phyloP scores from a whole-genome alignment of 331 rosid species.

The Quercus phellos region DNA sequence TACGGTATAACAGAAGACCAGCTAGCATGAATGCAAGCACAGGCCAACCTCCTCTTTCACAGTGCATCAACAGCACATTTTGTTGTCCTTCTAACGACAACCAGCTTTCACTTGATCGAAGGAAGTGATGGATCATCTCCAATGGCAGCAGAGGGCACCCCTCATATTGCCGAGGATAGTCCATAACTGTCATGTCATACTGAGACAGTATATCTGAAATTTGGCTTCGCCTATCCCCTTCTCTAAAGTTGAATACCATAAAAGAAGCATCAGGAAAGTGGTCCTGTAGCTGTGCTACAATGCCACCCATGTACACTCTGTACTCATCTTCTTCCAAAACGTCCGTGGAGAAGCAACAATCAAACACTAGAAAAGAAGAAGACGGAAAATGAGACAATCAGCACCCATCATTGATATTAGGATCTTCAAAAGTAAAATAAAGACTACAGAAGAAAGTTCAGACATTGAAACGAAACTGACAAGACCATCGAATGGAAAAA shows the following conservation, averaged over 20 bases:
- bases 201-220: conserved; percentile 83
- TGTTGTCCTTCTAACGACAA: conserved; percentile 94
- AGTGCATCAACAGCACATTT: conserved; percentile 94
- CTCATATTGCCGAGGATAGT: conserved; percentile 94
- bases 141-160: conserved; percentile 85
- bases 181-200: conserved; percentile 99
- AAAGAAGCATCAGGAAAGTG: conserved; percentile 95
- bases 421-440: background rate
- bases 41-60: conserved; percentile 99
- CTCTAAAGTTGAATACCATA: conserved; percentile 98
- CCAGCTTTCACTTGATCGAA: conserved; percentile 98
- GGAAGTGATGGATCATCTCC: conserved; percentile 98
- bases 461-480: background rate
- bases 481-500: background rate
- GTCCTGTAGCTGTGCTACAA: conserved; percentile 88
- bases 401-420: background rate
- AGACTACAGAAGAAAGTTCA: background rate
- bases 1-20: conserved; percentile 81
- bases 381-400: conserved; percentile 1
- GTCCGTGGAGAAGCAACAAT: conserved; percentile 95
- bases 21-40: conserved; percentile 98
- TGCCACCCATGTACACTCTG: conserved; percentile 80
- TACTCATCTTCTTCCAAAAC: conserved; percentile 89
- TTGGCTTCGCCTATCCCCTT: conserved; percentile 81
- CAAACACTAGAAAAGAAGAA: conserved; percentile 62